Base-by-base conservation (phyloP, 768 basidiomycete species). In the Agaricus subrufescens region DNA sequence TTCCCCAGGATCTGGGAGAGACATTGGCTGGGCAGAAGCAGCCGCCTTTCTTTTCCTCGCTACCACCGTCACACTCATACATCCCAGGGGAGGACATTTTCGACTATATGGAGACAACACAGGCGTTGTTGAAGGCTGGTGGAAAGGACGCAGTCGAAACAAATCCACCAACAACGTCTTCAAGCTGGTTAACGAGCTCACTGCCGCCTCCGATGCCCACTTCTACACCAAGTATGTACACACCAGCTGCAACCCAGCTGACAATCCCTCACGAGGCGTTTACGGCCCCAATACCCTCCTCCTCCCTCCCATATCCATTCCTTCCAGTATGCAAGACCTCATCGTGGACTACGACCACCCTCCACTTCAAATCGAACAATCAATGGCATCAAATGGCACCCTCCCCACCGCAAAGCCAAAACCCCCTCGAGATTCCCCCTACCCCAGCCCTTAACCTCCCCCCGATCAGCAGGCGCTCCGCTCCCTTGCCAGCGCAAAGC, bases 1-100 rank as follows among this genome's bases (percentile, higher is more conserved):
- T 1, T 27, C 27, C 5, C 45, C 15, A 23, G 15, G 45, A 30
- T 54, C 62, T 26, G 45, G 64, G 1, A 50, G 65, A 1, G 72
- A 78, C 60, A 79, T 79, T 54, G 63, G 63, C 0, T 81, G 78
- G 76, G 76, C 75, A 0, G 75, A 81, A 57, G 73, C 71, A 0
- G 56, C 77, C 6, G 71, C 71, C 0, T 71, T 80, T 52, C 66
- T 77, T 31, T 58, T 77, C 15, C 71, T 77, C 38, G 54, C 70
- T 39, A 46, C 11, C 0, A 48, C 63, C 1, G 57, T 55, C 3
- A 14, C 23, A 19, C 46, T 15, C 25, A 27, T 8, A 10, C 3
- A n/a, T 1, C 9, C 15, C 10, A 30, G 6, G 4, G 53, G 4
- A 11, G 3, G 15, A 2, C 52, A 66, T 27, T 54, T 65, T 60